Evolutionary conservation across 176 grass and related monocot genomes (phyloP), one percentile per base, ranked within the genome.

Genomic region (Oryza coarctata): DNA sequence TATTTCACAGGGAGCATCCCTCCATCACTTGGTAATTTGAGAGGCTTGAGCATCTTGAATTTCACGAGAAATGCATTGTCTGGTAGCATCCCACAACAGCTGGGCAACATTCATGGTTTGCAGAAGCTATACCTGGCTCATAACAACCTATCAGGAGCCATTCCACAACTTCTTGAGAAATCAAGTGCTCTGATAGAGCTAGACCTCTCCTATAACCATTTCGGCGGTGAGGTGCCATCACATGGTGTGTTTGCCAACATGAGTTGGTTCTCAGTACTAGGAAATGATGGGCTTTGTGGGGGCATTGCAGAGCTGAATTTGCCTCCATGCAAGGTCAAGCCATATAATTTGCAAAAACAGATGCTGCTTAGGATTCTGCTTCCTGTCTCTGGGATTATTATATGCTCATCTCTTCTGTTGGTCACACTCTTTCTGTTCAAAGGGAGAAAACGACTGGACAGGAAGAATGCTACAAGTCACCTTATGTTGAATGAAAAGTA

Each of bases 21-120:
- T 14, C 3, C 0, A 2, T 71, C 52, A 2, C 28, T 89, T 31
- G 61, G 14, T 39, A 76, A 83, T 17, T 49, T 89, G 79, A 83
- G 45, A 36, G 83, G 83, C 0, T n/a, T 92, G 26, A 75, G 29
- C 50, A 25, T 0, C 22, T 17, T 89, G 29, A 84, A 92, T 73
- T 60, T 92, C 47, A 81, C 57, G 1, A 44, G 26, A 12, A 87
- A 91, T 62, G 36, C 12, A 40, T 22, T 91, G 12, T 87, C 89
- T 0, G 36, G 71, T 10, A 29, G 40, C 27, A 84, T 85, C 22
- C 81, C 89, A 17, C 28, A 9, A 23, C 71, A 76, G 49, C 45
- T 82, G 22, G 15, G 47, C 9, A 45, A 35, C n/a, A 87, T 82
- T 2, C 33, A 25, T 3, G 78, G 49, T 12, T 66, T 82, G 6